Base-by-base conservation (phyloP, 2,329 filamentous ascomycete species). In the Fusarium armeniacum region DNA sequence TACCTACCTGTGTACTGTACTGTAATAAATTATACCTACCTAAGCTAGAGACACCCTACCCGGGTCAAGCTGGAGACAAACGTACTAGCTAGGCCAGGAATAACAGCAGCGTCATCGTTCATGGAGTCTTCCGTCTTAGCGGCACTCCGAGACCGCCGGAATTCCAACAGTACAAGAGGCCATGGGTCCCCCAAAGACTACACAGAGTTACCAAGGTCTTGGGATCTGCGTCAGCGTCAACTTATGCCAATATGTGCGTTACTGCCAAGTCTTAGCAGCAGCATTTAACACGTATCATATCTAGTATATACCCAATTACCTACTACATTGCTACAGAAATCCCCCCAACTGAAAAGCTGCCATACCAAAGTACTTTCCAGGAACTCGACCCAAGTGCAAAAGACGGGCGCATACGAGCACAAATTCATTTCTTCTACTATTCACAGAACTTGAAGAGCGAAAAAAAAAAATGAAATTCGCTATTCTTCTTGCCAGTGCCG, bases 381-480 rank as follows among this genome's bases (percentile, higher is more conserved):
- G 26, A 51, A 15, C 33, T 28, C 13, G 12, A 15, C 13, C 18
- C 18, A 50, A 22, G 16, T 24, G 35, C 30, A 36, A 26, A 50
- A 15, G 16, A 18, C 22, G 8, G 18, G 5, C 22, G 22, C 22
- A n/a, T 38, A 24, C 49, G 22, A 50, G 38, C 28, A 15, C 8
- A 30, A 32, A 20, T 36, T 36, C 12, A 22, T 28, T 7, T 18
- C 28, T n/a, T 45, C 20, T 8, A 16, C 18, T 38, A 26, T 20
- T 24, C 10, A 45, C n/a, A 22, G 47, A 45, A 16, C 4, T 32
- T 41, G n/a, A 22, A 5, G 26, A 44, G 12, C 54, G 13, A 16
- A 26, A 13, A 76, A 16, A 26, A 22, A 38, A 59, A 16, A 76
- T 76, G 74, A 76, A 50, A 50, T 32, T 73, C 8, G 20, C 28